These are phyloP conservation scores for Stipa capillata DNA, from an alignment of 176 grass and related monocot genomes.

Conservation along the genomic window DNA sequence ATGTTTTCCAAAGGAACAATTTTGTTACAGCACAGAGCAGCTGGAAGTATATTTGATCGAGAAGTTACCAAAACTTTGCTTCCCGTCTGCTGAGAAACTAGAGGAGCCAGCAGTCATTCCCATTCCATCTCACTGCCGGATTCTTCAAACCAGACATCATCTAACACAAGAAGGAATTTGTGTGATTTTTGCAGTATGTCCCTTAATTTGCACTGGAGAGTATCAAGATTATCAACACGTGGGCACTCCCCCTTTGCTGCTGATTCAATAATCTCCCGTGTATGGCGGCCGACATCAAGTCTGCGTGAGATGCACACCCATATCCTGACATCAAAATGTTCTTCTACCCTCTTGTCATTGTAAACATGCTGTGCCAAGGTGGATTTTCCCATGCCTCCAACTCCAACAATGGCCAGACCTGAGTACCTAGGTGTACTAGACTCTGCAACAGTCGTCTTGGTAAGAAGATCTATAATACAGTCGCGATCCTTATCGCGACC, in stretches of 20 bases:
- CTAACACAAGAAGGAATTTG: neutral
- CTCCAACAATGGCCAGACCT: neutral
- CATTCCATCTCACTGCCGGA: neutral
- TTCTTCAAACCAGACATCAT: neutral
- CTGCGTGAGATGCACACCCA: neutral
- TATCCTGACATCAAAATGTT: neutral
- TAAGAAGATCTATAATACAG: neutral
- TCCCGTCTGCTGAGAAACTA: neutral
- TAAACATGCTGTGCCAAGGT: neutral
- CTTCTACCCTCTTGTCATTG: neutral
- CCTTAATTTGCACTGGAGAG: neutral
- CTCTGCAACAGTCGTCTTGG: neutral
- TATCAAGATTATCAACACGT: neutral
- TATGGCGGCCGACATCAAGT: neutral
- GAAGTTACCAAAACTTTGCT: constrained; percentile 17
- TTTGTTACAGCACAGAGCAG: neutral
- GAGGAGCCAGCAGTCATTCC: neutral
- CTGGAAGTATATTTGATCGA: neutral
- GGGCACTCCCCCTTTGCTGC: neutral
- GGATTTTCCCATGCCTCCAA: neutral
- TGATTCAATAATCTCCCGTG: neutral
- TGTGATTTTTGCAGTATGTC: neutral
- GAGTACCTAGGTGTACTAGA: neutral
- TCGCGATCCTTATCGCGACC: neutral
- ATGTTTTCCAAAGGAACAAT: neutral